Percentiles rank a stretch among this genome's conserved stretches.
Conservation (phyloP, 805 yeast genomes). For the Schwanniomyces vanrijiae region DNA sequence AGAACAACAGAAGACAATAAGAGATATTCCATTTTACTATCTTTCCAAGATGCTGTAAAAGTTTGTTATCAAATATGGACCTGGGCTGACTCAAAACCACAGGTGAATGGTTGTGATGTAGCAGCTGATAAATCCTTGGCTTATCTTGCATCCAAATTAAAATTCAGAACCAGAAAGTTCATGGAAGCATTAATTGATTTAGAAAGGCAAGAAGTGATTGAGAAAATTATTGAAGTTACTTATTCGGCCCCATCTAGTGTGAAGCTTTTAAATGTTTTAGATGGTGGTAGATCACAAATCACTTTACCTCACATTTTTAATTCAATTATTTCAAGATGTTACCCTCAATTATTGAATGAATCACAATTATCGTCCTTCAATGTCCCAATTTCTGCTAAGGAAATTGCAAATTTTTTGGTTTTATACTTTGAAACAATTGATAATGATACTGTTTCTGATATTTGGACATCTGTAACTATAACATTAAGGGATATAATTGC, state of each 20-base stretch:
- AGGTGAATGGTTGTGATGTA: not conserved
- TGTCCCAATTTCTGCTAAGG: slow-evolving; percentile 44
- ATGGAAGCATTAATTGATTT: slow-evolving; percentile 62
- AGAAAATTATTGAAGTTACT: slow-evolving; percentile 52
- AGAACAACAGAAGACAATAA: slow-evolving; percentile 52
- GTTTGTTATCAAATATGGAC: slow-evolving; percentile 68
- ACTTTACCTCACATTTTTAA: slow-evolving; percentile 70
- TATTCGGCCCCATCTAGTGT: slow-evolving; percentile 23
- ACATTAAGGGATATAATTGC: slow-evolving; percentile 62
- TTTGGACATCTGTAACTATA: slow-evolving; percentile 58
- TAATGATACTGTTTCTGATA: slow-evolving; percentile 75
- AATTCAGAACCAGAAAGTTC: slow-evolving; percentile 65
- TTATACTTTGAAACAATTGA: slow-evolving; percentile 67
- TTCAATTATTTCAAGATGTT: slow-evolving; percentile 50
- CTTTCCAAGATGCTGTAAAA: slow-evolving; percentile 60
- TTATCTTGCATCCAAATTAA: slow-evolving; percentile 55
- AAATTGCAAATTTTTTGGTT: slow-evolving; percentile 53
- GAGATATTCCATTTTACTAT: slow-evolving; percentile 55
- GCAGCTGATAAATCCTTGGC: slow-evolving; percentile 27
- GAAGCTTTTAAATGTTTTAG: slow-evolving; percentile 73
- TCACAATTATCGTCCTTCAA: slow-evolving; percentile 46
- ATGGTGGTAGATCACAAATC: slow-evolving; percentile 76
- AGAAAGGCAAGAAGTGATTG: slow-evolving; percentile 75
- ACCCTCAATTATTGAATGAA: slow-evolving; percentile 29
- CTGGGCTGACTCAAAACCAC: slow-evolving; percentile 53